A percentile compares a stretch with the other conserved stretches of the same genome.
Conservation (phyloP, 768 basidiomycete genomes). For the Russula abietina region DNA sequence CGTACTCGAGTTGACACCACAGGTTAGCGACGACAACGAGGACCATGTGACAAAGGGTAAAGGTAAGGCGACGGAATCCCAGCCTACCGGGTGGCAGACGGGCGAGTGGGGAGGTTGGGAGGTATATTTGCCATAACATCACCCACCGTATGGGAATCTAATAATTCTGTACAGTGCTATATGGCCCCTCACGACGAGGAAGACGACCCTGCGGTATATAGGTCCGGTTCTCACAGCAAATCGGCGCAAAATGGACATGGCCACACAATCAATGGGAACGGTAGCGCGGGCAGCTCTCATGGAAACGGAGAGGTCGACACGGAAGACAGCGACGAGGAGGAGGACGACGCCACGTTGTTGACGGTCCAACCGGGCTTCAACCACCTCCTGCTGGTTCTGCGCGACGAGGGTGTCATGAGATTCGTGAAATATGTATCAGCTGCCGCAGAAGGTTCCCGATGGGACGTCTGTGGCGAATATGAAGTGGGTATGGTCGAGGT, state of each 20-base stretch:
- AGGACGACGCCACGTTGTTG: slow-evolving; percentile 73
- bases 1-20: slow-evolving; percentile 79
- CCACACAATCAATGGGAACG: slow-evolving; percentile 22
- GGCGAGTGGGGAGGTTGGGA: slow-evolving; percentile 94
- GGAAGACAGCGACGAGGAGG: slow-evolving; percentile 26
- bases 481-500: slow-evolving; percentile 74
- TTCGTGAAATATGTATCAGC: slow-evolving; percentile 96
- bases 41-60: slow-evolving; percentile 23
- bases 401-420: slow-evolving; percentile 89
- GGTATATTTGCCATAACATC: no score
- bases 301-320: slow-evolving; percentile 4
- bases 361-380: slow-evolving; percentile 90
- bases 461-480: slow-evolving; percentile 91
- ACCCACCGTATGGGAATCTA: slow-evolving; percentile 5
- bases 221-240: slow-evolving; percentile 38
- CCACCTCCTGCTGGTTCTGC: slow-evolving; percentile 76
- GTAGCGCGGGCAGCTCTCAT: slow-evolving; percentile 22
- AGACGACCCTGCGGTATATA: slow-evolving; percentile 93
- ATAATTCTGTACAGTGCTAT: slow-evolving; percentile 57
- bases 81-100: slow-evolving; percentile 52
- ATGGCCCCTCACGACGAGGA: slow-evolving; percentile 93
- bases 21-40: slow-evolving; percentile 29
- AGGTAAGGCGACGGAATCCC: slow-evolving; percentile 30
- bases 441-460: slow-evolving; percentile 81
- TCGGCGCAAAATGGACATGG: slow-evolving; percentile 22